A percentile compares a stretch with the other conserved stretches of the same genome.
These are phyloP conservation scores for Emiliania huxleyi DNA, from an alignment of 78 protist species.

Conservation along the genomic window DNA sequence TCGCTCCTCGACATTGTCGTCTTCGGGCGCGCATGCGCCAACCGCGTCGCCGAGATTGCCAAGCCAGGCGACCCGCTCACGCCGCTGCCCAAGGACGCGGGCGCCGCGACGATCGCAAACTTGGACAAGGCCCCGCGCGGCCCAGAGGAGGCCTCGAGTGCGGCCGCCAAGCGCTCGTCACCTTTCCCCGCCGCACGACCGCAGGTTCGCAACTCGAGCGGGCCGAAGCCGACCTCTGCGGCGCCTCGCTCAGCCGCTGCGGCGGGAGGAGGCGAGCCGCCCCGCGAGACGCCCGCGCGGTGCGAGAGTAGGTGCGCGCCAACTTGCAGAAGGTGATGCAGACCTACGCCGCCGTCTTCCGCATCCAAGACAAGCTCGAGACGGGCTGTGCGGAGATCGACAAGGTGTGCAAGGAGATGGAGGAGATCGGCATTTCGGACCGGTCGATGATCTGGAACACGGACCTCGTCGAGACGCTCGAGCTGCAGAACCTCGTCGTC, in stretches of 20 bases:
- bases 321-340: conserved; percentile 66
- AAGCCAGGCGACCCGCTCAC: conserved; percentile 49
- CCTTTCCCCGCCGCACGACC: too few species aligned
- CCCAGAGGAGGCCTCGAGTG: too few species aligned
- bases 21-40: conserved; percentile 95
- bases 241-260: conserved; percentile 26
- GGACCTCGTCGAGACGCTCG: conserved; percentile 94
- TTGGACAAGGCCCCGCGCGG: too few species aligned
- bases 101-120: conserved; percentile 83
- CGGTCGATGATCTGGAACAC: conserved; percentile 83
- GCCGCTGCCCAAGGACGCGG: conserved; percentile 73
- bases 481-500: conserved; percentile 93
- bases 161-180: too few species aligned
- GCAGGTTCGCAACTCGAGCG: too few species aligned
- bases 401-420: conserved; percentile 58
- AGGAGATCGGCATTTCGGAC: conserved; percentile 72
- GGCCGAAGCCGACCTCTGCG: too few species aligned
- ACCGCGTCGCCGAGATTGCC: conserved; percentile 40
- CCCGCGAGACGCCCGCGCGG: too few species aligned
- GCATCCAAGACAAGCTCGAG: conserved; percentile 64
- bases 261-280: not conserved
- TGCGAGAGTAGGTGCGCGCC: conserved; percentile 80
- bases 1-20: conserved; percentile 98
- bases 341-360: conserved; percentile 83
- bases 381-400: conserved; percentile 80